Percentiles rank a stretch among this genome's conserved stretches.
These are phyloP conservation scores for Pythium sukuiense DNA, from an alignment of 352 stramenopile genomes.

Conservation along the genomic window DNA sequence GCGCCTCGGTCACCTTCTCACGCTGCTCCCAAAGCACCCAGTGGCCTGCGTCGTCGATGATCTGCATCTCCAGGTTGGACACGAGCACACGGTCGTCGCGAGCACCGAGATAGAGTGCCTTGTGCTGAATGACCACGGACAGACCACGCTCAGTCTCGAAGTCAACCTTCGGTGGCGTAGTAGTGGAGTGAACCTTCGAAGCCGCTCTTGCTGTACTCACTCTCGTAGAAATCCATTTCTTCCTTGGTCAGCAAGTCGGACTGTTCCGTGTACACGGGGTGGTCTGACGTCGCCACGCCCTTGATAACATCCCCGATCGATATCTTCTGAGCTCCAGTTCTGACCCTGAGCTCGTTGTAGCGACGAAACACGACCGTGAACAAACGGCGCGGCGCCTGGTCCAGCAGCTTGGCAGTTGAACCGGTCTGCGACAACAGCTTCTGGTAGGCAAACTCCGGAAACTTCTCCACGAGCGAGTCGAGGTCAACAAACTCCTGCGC, in stretches of 20 bases:
- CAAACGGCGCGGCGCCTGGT: slow-evolving; percentile 45
- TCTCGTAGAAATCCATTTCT: slow-evolving; percentile 65
- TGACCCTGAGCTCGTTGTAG: slow-evolving; percentile 35
- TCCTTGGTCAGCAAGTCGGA: slow-evolving; percentile 49
- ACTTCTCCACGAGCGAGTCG: slow-evolving; percentile 42
- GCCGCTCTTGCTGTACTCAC: slow-evolving; percentile 48
- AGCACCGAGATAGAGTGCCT: slow-evolving; percentile 60
- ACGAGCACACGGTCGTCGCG: slow-evolving; percentile 54
- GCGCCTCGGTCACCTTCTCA: slow-evolving; percentile 39
- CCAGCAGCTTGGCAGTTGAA: slow-evolving; percentile 31
- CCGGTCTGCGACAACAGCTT: slow-evolving; percentile 48
- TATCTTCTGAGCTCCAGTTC: too few species aligned
- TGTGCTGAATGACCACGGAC: slow-evolving; percentile 37
- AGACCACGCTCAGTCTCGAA: slow-evolving; percentile 47
- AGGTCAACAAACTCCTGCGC: slow-evolving; percentile 36
- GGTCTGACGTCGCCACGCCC: slow-evolving; percentile 31
- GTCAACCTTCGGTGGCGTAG: slow-evolving; percentile 60
- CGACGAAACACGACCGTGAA: slow-evolving; percentile 56
- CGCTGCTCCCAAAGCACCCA: slow-evolving; percentile 66
- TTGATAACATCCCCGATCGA: too few species aligned
- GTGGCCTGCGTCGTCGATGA: slow-evolving; percentile 53
- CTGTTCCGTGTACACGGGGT: slow-evolving; percentile 36
- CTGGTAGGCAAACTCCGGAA: slow-evolving; percentile 69
- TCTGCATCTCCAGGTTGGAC: slow-evolving; percentile 49
- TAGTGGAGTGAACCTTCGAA: slow-evolving; percentile 65